phyloP scores from a whole-genome alignment of 1,139 yeast species.

The Hyphopichia wangnamkhiaoensis region DNA sequence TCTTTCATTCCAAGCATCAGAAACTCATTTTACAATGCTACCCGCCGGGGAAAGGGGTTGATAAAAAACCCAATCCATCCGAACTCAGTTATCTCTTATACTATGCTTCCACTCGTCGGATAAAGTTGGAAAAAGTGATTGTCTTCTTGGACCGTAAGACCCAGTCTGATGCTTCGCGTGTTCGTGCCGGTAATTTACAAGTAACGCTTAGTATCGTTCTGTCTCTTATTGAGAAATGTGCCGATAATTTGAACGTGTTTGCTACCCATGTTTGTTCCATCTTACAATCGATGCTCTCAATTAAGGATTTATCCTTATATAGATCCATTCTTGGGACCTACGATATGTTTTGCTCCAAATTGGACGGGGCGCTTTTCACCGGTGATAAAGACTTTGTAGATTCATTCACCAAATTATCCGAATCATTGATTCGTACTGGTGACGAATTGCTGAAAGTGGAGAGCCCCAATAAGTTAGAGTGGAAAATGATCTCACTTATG shows the following conservation, averaged over 20 bases:
- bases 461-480: slow-evolving; percentile 44
- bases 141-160: slow-evolving; percentile 66
- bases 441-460: slow-evolving; percentile 14
- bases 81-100: slow-evolving; percentile 85
- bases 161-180: slow-evolving; percentile 59
- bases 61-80: slow-evolving; percentile 88
- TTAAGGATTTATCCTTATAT: slow-evolving; percentile 57
- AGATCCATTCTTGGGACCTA: slow-evolving; percentile 55
- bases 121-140: slow-evolving; percentile 85
- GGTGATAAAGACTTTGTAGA: slow-evolving; percentile 69
- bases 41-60: slow-evolving; percentile 83
- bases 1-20: slow-evolving; percentile 81
- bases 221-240: slow-evolving; percentile 72
- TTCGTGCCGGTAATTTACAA: slow-evolving; percentile 73
- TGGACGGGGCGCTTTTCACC: slow-evolving; percentile 68
- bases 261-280: slow-evolving; percentile 62
- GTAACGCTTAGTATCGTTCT: slow-evolving; percentile 75
- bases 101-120: slow-evolving; percentile 89
- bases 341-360: slow-evolving; percentile 59
- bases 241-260: slow-evolving; percentile 81
- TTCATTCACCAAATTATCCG: slow-evolving; percentile 45
- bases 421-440: slow-evolving; percentile 31
- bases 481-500: slow-evolving; percentile 50
- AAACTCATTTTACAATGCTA: slow-evolving; percentile 87
- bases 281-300: slow-evolving; percentile 42